A percentile compares a stretch with the other conserved stretches of the same genome.
Evolutionary conservation across 108 stramenopile genomes (phyloP).

Genomic region (Pseudonitzschia multiseries): DNA sequence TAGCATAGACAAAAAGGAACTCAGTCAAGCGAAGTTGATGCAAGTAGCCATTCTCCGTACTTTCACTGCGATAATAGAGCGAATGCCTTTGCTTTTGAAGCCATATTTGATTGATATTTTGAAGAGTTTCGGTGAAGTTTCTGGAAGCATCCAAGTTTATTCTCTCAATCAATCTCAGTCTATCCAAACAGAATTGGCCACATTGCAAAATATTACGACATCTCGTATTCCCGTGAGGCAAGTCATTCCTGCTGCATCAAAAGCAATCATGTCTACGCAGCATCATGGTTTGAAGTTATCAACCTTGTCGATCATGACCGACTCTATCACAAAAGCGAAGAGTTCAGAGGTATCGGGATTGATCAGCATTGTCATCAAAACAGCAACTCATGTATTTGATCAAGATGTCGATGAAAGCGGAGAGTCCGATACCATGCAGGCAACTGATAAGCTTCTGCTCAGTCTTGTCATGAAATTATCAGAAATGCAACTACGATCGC

Average conservation of each 20-base stretch:
- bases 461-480: conserved; percentile 83
- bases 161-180: conserved; percentile 25
- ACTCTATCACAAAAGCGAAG: conserved; percentile 45
- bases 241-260: conserved; percentile 57
- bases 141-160: conserved; percentile 6
- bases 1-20: conserved; percentile 17
- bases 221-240: conserved; percentile 55
- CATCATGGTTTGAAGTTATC: conserved; percentile 35
- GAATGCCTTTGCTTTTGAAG: conserved; percentile 74
- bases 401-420: conserved; percentile 28
- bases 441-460: conserved; percentile 56
- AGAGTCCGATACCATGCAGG: conserved; percentile 32
- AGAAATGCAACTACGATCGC: conserved; percentile 78
- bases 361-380: conserved; percentile 53
- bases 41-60: conserved; percentile 60
- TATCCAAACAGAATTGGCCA: conserved; percentile 25
- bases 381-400: conserved; percentile 49
- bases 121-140: conserved; percentile 5
- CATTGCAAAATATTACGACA: conserved; percentile 48
- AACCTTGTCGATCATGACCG: conserved; percentile 44
- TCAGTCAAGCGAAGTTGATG: conserved; percentile 38
- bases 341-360: conserved; percentile 59
- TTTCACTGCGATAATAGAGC: conserved; percentile 52
- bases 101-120: conserved; percentile 65
- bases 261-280: conserved; percentile 25